These are phyloP conservation scores for Choanephora cucurbitarum DNA, from an alignment of 371 early-diverging fungal genomes.

Conservation along the genomic window DNA sequence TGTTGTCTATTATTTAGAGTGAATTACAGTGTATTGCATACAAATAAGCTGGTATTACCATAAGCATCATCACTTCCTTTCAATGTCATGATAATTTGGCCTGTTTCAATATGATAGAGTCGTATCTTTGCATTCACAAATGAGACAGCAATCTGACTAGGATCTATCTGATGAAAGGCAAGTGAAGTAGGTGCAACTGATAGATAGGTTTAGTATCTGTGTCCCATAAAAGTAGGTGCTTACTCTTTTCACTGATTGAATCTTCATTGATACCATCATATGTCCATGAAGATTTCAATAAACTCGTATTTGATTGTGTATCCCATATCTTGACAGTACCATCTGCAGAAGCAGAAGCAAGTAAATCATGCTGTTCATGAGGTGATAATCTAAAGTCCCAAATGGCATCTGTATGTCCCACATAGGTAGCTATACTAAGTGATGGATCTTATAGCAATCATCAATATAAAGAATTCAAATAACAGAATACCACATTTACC, in stretches of 20 bases:
- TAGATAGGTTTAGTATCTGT: background rate
- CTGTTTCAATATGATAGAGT: conserved; percentile 81
- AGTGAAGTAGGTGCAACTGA: conserved; percentile 65
- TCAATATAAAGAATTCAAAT: background rate
- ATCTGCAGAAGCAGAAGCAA: conserved; percentile 84
- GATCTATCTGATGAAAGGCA: conserved; percentile 66
- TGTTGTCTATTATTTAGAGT: conserved; percentile 54
- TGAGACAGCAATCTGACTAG: conserved; percentile 64
- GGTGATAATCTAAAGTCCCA: conserved; percentile 85
- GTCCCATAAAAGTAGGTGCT: background rate
- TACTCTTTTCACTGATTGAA: conserved; percentile 14
- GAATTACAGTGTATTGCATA: too few relatives aligned
- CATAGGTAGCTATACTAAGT: conserved; percentile 58
- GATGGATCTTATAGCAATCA: conserved; percentile 47
- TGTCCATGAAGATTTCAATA: conserved; percentile 53
- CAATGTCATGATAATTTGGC: conserved; percentile 56
- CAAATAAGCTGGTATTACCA: too few relatives aligned
- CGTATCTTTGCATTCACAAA: conserved; percentile 69
- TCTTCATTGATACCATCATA: conserved; percentile 38
- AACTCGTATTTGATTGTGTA: conserved; percentile 46
- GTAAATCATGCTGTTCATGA: conserved; percentile 31
- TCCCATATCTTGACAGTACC: conserved; percentile 87
- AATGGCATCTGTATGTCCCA: conserved; percentile 83
- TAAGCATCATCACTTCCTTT: conserved; percentile 60
- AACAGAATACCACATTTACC: too few relatives aligned